phyloP scores from a whole-genome alignment of 129 eudicot genomes.

The Apium graveolens region DNA sequence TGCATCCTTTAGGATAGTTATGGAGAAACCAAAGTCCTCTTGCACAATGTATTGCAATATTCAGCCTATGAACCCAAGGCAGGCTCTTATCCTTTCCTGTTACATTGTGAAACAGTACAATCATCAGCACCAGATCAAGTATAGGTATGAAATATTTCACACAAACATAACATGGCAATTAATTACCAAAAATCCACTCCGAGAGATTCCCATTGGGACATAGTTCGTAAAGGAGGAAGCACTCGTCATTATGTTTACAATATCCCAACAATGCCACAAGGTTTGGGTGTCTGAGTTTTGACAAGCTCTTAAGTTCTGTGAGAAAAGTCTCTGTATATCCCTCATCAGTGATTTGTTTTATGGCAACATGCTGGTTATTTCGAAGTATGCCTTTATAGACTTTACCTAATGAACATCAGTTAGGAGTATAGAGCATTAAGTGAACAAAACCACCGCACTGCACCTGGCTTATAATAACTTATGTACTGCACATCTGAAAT shows the following conservation, averaged over 20 bases:
- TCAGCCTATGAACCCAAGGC: conserved; percentile 58
- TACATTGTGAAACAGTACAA: neutral
- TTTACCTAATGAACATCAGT: conserved; percentile 37
- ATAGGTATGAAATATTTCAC: neutral
- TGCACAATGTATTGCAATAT: conserved; percentile 47
- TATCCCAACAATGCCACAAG: conserved; percentile 58
- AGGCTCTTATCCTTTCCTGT: conserved; percentile 39
- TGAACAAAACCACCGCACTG: neutral
- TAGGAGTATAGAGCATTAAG: neutral
- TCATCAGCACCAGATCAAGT: conserved; percentile 4
- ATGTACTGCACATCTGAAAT: neutral
- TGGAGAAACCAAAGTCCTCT: conserved; percentile 69
- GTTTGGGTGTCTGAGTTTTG: conserved; percentile 58
- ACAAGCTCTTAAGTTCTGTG: conserved; percentile 51
- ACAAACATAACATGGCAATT: neutral
- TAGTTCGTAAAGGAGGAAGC: conserved; percentile 53
- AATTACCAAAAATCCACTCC: conserved; percentile 58
- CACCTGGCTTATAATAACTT: no score
- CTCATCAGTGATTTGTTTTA: conserved; percentile 48
- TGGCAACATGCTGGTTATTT: conserved; percentile 40
- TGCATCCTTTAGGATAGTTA: conserved; percentile 50
- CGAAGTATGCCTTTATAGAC: conserved; percentile 47
- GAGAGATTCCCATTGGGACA: conserved; percentile 64
- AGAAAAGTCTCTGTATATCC: conserved; percentile 47
- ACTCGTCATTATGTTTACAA: conserved; percentile 41